Evolutionary conservation across 108 stramenopile species (phyloP).

Genomic region (Cyclotella baltica): DNA sequence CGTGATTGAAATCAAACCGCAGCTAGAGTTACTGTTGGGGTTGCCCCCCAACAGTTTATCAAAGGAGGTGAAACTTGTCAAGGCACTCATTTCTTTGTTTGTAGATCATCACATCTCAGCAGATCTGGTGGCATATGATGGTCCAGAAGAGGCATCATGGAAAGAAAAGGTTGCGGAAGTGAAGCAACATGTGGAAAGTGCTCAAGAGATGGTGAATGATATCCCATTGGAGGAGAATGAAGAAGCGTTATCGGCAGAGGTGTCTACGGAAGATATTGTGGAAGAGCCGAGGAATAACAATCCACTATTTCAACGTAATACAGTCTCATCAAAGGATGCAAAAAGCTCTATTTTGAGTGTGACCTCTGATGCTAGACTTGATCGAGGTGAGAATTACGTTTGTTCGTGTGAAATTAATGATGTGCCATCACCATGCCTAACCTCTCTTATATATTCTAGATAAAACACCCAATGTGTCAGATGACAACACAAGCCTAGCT

Average conservation of each 20-base stretch:
- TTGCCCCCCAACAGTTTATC: slow-evolving; percentile 36
- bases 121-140: slow-evolving; percentile 54
- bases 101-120: slow-evolving; percentile 52
- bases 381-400: neutral
- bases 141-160: slow-evolving; percentile 8
- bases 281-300: neutral
- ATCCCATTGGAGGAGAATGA: slow-evolving; percentile 8
- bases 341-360: neutral
- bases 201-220: slow-evolving; percentile 32
- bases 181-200: slow-evolving; percentile 24
- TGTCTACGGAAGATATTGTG: neutral
- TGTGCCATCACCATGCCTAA: neutral
- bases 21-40: slow-evolving; percentile 49
- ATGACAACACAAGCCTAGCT: slow-evolving; percentile 1
- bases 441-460: neutral
- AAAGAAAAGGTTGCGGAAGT: slow-evolving; percentile 35
- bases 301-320: neutral
- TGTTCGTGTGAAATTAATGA: neutral
- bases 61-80: slow-evolving; percentile 49
- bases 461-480: neutral
- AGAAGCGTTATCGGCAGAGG: slow-evolving; percentile 10
- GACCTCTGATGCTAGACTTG: neutral
- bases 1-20: slow-evolving; percentile 52
- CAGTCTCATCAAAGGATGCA: neutral
- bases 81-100: slow-evolving; percentile 40